Evolutionary conservation across 345 rosid species (phyloP).

Genomic region (Excoecaria cochinchinensis): DNA sequence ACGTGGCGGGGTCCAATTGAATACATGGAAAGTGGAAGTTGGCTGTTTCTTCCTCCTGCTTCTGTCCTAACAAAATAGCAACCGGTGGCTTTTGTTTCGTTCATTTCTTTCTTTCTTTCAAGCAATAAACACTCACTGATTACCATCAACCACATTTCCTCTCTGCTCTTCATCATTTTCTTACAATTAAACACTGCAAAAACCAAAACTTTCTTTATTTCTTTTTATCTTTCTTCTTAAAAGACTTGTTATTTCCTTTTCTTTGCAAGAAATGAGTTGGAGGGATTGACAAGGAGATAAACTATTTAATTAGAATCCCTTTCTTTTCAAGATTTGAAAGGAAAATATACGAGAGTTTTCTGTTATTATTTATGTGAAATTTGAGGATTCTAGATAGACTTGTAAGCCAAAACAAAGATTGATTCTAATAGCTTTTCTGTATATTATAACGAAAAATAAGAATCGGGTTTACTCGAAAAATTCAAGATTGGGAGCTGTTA

Average conservation of each 20-base stretch:
- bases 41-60: conserved; percentile 17
- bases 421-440: neutral
- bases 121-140: no score
- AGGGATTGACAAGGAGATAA: neutral
- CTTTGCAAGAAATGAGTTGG: neutral
- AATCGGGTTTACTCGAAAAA: neutral
- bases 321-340: neutral
- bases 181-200: neutral
- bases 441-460: neutral
- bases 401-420: neutral
- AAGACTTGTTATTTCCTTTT: neutral
- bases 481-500: neutral
- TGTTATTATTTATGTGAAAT: no score
- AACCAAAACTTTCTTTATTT: neutral
- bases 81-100: conserved; percentile 33
- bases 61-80: conserved; percentile 25
- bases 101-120: neutral
- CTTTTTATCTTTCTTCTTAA: neutral
- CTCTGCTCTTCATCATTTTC: neutral
- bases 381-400: no score
- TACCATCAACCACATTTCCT: neutral
- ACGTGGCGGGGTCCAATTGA: conserved; percentile 17
- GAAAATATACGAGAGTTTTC: neutral
- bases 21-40: neutral
- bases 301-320: neutral